Evolutionary conservation across 78 protist species (phyloP).

Genomic region (Chrysochromulina parva): DNA sequence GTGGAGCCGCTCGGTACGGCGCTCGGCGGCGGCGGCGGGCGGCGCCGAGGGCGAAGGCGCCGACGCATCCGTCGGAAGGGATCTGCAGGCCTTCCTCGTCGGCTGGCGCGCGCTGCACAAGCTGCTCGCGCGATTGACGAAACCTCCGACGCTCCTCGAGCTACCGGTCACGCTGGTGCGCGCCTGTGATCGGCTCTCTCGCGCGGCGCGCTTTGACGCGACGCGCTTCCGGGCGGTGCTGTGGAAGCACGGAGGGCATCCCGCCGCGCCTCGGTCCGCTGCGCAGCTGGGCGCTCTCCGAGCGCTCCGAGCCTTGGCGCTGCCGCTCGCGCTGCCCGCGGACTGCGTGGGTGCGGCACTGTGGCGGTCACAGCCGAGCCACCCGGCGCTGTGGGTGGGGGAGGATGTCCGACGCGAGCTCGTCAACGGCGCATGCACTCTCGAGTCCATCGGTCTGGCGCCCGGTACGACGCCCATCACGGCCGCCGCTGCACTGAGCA

Average conservation of each 20-base stretch:
- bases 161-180: background rate
- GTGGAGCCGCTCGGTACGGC: background rate
- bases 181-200: background rate
- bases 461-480: no score
- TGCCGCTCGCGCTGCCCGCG: no score
- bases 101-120: background rate
- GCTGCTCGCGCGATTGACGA: background rate
- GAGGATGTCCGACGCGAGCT: background rate
- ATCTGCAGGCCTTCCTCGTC: background rate
- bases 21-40: no score
- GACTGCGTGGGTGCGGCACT: no score
- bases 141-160: background rate
- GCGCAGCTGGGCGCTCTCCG: background rate
- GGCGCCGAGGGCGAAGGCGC: no score
- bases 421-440: background rate
- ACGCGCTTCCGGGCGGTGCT: background rate
- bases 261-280: background rate
- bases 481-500: no score
- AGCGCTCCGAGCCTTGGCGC: no score
- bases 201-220: background rate
- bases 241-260: constrained; percentile 1
- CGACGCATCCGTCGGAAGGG: no score
- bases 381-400: background rate
- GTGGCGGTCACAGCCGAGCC: background rate
- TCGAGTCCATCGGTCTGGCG: background rate